Conservation (phyloP, 2,329 filamentous ascomycete genomes). For the Hypoxylon sp. region DNA sequence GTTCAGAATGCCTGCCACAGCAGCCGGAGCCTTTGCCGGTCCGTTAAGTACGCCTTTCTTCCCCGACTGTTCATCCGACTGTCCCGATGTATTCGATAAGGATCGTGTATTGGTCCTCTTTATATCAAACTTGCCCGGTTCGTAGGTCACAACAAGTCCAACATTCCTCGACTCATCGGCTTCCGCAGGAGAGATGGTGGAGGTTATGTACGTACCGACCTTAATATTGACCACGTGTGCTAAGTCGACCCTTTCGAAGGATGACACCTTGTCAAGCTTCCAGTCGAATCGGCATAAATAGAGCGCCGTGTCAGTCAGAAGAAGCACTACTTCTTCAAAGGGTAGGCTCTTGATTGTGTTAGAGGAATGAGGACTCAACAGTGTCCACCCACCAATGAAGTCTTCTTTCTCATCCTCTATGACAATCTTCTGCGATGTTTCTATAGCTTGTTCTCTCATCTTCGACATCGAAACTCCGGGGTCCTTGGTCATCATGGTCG, state of each 20-base stretch:
- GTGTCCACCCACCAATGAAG: constrained; percentile 89
- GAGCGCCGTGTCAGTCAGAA: constrained; percentile 86
- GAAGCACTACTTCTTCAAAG: constrained; percentile 89
- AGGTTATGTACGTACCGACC: constrained; percentile 91
- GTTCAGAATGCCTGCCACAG: constrained; percentile 43
- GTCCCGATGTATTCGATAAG: constrained; percentile 69
- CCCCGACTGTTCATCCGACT: constrained; percentile 44
- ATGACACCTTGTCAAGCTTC: constrained; percentile 93
- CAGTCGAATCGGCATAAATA: constrained; percentile 96
- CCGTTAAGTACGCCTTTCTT: constrained; percentile 22
- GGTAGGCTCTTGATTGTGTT: constrained; percentile 79
- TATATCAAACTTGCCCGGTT: constrained; percentile 78
- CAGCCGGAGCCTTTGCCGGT: constrained; percentile 21
- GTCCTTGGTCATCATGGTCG: constrained; percentile 92
- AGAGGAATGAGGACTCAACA: constrained; percentile 80
- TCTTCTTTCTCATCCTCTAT: constrained; percentile 88
- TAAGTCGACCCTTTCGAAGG: constrained; percentile 88
- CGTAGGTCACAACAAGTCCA: constrained; percentile 85
- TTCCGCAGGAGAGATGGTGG: constrained; percentile 83
- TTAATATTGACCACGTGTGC: constrained; percentile 80
- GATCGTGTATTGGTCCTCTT: constrained; percentile 89
- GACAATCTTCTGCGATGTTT: constrained; percentile 88
- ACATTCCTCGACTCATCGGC: constrained; percentile 85
- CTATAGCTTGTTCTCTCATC: constrained; percentile 89
- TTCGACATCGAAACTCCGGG: constrained; percentile 89